phyloP scores from a whole-genome alignment of 1,139 yeast species.

The Lodderomyces oxycetoniae region DNA sequence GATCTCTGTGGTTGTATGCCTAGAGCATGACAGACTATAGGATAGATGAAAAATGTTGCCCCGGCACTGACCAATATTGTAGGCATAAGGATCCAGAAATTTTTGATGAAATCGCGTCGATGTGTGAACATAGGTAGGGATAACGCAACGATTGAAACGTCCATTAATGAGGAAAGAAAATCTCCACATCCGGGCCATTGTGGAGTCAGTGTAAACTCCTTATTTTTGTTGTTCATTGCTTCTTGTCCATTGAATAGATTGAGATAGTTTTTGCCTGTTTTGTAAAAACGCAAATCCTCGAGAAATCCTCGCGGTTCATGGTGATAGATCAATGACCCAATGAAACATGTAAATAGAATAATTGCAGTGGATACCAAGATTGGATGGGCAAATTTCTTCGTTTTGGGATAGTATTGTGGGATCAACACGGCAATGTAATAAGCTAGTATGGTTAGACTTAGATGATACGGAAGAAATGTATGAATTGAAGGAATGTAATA shows the following conservation, averaged over 20 bases:
- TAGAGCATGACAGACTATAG: conserved; percentile 58
- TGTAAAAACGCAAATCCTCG: conserved; percentile 49
- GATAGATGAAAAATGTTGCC: conserved; percentile 63
- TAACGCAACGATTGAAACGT: conserved; percentile 68
- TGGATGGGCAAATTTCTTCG: conserved; percentile 61
- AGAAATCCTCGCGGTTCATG: conserved; percentile 44
- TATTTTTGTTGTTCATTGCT: conserved; percentile 28
- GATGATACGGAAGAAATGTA: conserved; percentile 58
- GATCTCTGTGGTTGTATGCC: conserved; percentile 60
- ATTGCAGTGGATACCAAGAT: conserved; percentile 60
- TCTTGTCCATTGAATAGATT: conserved; percentile 47
- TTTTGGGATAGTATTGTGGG: conserved; percentile 43
- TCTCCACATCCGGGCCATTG: conserved; percentile 82
- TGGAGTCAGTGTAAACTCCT: conserved; percentile 34
- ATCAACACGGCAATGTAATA: conserved; percentile 50
- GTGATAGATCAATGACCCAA: conserved; percentile 51
- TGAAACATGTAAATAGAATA: conserved; percentile 57
- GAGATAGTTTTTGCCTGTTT: conserved; percentile 66
- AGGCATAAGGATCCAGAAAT: conserved; percentile 54
- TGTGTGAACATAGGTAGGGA: conserved; percentile 77
- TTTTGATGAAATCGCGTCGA: conserved; percentile 56
- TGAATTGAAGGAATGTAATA: conserved; percentile 44
- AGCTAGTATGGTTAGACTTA: conserved; percentile 54
- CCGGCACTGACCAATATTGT: conserved; percentile 56
- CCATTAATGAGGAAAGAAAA: conserved; percentile 64